Evolutionary conservation across 345 rosid species (phyloP), one percentile per base, ranked within the genome.

Genomic region (Citrus sp.): DNA sequence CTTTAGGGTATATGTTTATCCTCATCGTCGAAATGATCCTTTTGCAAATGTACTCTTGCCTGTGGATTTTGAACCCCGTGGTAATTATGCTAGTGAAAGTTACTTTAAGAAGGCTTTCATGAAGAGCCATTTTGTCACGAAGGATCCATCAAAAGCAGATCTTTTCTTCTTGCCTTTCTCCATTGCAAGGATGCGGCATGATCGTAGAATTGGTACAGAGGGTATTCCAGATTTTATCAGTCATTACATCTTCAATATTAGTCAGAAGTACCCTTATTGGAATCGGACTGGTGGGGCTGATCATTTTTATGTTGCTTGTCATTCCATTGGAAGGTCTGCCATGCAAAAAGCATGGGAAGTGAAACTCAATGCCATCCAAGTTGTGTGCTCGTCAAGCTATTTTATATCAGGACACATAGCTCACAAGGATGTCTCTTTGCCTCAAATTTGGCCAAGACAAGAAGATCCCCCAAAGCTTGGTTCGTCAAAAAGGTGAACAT

Each of bases 301-400:
- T 82, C 94, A 89, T 62, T 90, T 90, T 69, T 90, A 87, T 54
- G 90, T 79, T 72, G 88, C 92, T 72, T 90, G 94, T 82, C 91
- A 89, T 82, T 89, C 91, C 64, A 61, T 88, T 40, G 88, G 94
- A n/a, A 78, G 87, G 70, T 81, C 88, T 1, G 91, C 88, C 16
- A 86, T 85, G 90, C 80, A 78, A 30, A 84, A 89, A 82, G 85
- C 84, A 9, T 56, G 59, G 38, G 70, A 30, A 58, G 88, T 84
- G 75, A 88, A 82, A 70, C 70, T 80, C 67, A 90, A 89, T 86
- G 88, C 89, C 59, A 89, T 89, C 61, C 91, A 86, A 78, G 84
- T 89, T 66, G 90, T 89, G 60, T 90, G 92, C 85, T 90, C 92
- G 27, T 89, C 92, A 1, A 87, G 89, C 77, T 89, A 89, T 79